These are phyloP conservation scores for Dendryphion nanum DNA, from an alignment of 2,329 filamentous ascomycete genomes.

Conservation along the genomic window DNA sequence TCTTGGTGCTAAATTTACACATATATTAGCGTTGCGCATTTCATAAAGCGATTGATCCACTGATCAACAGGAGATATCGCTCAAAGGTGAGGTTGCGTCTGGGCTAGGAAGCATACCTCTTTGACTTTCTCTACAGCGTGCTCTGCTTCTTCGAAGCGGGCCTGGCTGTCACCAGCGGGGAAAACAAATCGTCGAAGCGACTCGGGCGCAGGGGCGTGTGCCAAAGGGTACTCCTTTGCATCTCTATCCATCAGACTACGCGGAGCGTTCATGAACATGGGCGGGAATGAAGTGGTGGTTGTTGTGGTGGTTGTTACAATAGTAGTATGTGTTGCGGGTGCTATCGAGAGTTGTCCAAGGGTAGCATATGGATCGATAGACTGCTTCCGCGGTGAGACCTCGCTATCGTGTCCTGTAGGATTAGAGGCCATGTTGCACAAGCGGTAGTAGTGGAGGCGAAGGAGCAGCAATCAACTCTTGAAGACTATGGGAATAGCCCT, in stretches of 20 bases:
- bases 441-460: no score
- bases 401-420: conserved; percentile 19
- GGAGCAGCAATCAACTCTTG: no score
- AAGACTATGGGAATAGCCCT: no score
- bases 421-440: conserved; percentile 28
- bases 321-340: conserved; percentile 63
- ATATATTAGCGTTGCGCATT: conserved; percentile 29
- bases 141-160: conserved; percentile 64
- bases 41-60: no score
- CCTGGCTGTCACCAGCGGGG: conserved; percentile 60
- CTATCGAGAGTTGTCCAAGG: conserved; percentile 61
- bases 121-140: conserved; percentile 53
- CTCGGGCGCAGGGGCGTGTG: conserved; percentile 75
- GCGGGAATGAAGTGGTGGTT: conserved; percentile 77
- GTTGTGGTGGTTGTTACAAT: conserved; percentile 89
- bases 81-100: neutral
- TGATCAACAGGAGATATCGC: no score
- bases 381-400: conserved; percentile 25
- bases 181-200: conserved; percentile 77
- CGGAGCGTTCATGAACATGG: conserved; percentile 74
- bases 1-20: conserved; percentile 41
- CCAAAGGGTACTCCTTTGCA: conserved; percentile 85
- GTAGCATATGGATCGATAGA: conserved; percentile 39
- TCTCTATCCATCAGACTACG: conserved; percentile 71
- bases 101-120: conserved; percentile 47